Evolutionary conservation across 139 green algal genomes (phyloP), one percentile per base, ranked within the genome.

Genomic region (Edaphochlamys debaryana): DNA sequence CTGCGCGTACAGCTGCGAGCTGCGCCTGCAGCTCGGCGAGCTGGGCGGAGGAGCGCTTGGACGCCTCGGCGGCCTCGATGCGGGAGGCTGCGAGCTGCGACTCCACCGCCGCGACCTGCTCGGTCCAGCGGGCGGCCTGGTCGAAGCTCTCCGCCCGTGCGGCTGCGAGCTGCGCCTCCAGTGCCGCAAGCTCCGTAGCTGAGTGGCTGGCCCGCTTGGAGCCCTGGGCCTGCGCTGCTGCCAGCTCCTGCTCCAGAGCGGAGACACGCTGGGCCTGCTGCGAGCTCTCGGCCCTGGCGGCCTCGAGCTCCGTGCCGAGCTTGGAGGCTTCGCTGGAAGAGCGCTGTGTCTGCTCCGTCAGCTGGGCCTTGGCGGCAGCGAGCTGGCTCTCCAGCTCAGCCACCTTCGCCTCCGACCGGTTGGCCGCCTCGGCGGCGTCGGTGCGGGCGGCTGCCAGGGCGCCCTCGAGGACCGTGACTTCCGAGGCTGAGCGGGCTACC

Each of bases 91-190:
- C 56, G 25, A 63, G 56, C 56, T 27, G 25, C 56, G 56, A 23
- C 22, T 63, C 23, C 1, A 63, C 4, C 56, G 56, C 56, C 4
- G 56, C 15, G 11, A 37, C 36, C 34, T 4, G 11, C 36, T 71
- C 34, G n/a, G n/a, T n/a, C n/a, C n/a, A n/a, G n/a, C n/a, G n/a
- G n/a, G n/a, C n/a, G n/a, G n/a, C n/a, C n/a, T n/a, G n/a, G n/a
- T n/a, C n/a, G 1, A 20, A 36, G 4, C 25, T 37, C 52, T 79
- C 70, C 29, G 52, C 48, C 48, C 60, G 48, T 9, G 48, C 70
- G 23, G 72, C 72, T 8, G 36, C 54, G 4, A 79, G 40, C 52
- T 67, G 52, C 56, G 52, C 72, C 72, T 79, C 72, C 32, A 63
- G 52, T n/a, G n/a, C n/a, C n/a, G n/a, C n/a, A n/a, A n/a, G n/a